Evolutionary conservation across 768 basidiomycete species (phyloP).

Genomic region (Inosperma sp.): DNA sequence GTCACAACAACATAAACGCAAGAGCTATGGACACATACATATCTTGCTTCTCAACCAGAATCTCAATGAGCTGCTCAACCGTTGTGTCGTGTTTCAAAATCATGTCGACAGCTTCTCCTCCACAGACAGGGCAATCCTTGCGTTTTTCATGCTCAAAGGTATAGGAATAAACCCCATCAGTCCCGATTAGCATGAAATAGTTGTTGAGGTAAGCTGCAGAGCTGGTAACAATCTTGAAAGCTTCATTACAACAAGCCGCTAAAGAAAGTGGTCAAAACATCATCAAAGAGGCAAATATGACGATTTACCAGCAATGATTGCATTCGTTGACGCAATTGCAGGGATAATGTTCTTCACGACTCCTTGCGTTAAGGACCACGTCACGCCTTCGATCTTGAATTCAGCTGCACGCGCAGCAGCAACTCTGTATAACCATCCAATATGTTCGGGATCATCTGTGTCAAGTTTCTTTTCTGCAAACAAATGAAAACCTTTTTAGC

Average conservation of each 20-base stretch:
- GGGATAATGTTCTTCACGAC: slow-evolving; percentile 99
- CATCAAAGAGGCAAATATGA: background rate
- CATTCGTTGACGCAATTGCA: slow-evolving; percentile 97
- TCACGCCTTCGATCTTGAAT: slow-evolving; percentile 97
- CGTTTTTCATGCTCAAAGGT: slow-evolving; percentile 95
- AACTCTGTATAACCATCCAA: slow-evolving; percentile 83
- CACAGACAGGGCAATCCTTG: slow-evolving; percentile 94
- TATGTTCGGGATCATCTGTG: slow-evolving; percentile 96
- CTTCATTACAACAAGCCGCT: slow-evolving; percentile 97
- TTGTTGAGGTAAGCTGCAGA: slow-evolving; percentile 94
- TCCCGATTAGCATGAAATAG: slow-evolving; percentile 98
- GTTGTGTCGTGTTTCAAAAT: slow-evolving; percentile 67
- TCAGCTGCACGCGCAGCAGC: slow-evolving; percentile 83
- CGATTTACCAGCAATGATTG: slow-evolving; percentile 82
- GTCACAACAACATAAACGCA: slow-evolving; percentile 3
- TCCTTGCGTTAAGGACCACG: slow-evolving; percentile 95
- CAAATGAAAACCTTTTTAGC: background rate
- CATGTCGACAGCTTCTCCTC: slow-evolving; percentile 80
- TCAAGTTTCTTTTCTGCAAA: slow-evolving; percentile 87
- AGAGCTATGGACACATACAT: slow-evolving; percentile 54
- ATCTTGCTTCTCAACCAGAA: slow-evolving; percentile 81
- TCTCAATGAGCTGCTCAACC: slow-evolving; percentile 84
- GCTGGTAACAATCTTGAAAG: slow-evolving; percentile 96
- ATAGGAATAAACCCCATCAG: slow-evolving; percentile 93
- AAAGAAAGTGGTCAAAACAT: slow-evolving; percentile 6